A percentile compares a stretch with the other conserved stretches of the same genome.
phyloP scores from a whole-genome alignment of 2,329 filamentous ascomycete genomes.

The Exophiala sideris region DNA sequence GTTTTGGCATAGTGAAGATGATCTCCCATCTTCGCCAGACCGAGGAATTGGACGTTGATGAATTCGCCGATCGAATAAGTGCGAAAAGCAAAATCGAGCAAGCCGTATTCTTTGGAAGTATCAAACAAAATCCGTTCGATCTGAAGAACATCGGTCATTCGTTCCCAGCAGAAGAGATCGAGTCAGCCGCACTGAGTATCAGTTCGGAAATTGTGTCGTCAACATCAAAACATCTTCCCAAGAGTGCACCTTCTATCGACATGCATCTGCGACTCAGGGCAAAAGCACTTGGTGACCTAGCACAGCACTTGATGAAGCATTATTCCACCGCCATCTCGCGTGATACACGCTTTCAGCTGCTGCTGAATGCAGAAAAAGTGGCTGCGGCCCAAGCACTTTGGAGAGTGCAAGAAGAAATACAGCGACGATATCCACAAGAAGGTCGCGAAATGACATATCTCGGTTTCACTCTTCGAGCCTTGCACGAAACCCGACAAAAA shows the following conservation, averaged over 20 bases:
- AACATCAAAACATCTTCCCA: conserved; percentile 68
- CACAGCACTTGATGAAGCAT: conserved; percentile 64
- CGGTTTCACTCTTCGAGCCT: conserved; percentile 68
- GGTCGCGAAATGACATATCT: conserved; percentile 68
- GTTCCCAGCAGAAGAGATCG: conserved; percentile 68
- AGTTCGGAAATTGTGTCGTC: conserved; percentile 81
- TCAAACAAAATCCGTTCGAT: conserved; percentile 80
- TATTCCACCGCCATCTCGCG: conserved; percentile 63
- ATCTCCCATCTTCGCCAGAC: conserved; percentile 33
- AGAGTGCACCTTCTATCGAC: conserved; percentile 71
- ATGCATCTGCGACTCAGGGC: conserved; percentile 73
- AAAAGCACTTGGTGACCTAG: conserved; percentile 71
- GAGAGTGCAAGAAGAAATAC: conserved; percentile 71
- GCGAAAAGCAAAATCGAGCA: conserved; percentile 90
- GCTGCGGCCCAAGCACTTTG: conserved; percentile 75
- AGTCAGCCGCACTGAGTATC: conserved; percentile 70
- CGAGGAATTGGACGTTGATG: conserved; percentile 48
- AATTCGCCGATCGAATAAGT: conserved; percentile 54
- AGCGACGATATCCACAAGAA: conserved; percentile 53
- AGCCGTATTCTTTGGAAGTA: conserved; percentile 85
- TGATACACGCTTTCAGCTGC: conserved; percentile 69
- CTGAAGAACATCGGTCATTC: conserved; percentile 67
- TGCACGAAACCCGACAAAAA: conserved; percentile 73
- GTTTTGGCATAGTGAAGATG: conserved; percentile 55
- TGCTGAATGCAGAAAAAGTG: conserved; percentile 91